Conservation (phyloP, 164 flowering plant species). For the Chimonanthus salicifolius region DNA sequence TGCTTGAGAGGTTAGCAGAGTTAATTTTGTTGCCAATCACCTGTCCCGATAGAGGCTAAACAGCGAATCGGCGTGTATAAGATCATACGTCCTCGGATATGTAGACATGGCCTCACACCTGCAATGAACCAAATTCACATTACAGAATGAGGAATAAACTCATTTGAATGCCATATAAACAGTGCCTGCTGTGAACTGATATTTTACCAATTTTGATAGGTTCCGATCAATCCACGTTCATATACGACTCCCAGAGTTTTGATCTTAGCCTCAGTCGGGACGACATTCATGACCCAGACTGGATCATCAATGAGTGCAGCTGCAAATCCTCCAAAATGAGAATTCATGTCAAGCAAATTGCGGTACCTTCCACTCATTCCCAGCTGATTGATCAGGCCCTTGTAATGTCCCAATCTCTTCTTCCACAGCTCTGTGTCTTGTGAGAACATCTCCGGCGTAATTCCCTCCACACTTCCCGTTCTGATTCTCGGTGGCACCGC, state of each 20-base stretch:
- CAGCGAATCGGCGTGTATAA: slow-evolving; percentile 57
- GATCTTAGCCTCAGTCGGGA: slow-evolving; percentile 53
- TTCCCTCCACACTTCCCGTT: slow-evolving; percentile 52
- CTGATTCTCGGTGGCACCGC: slow-evolving; percentile 73
- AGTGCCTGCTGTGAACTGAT: not conserved
- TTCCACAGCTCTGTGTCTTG: slow-evolving; percentile 63
- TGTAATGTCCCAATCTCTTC: slow-evolving; percentile 60
- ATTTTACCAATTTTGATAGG: slow-evolving; percentile 77
- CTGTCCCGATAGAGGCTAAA: slow-evolving; percentile 63
- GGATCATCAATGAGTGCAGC: slow-evolving; percentile 73
- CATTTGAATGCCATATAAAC: not conserved
- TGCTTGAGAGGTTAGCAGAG: not conserved
- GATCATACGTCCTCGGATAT: slow-evolving; percentile 76
- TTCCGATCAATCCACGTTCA: slow-evolving; percentile 83
- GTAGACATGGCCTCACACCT: slow-evolving; percentile 98
- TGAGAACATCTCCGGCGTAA: slow-evolving; percentile 43
- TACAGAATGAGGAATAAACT: not conserved
- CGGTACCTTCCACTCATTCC: slow-evolving; percentile 69
- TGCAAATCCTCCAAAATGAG: slow-evolving; percentile 92
- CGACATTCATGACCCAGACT: slow-evolving; percentile 88
- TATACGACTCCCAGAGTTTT: slow-evolving; percentile 69
- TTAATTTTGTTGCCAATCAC: slow-evolving; percentile 20
- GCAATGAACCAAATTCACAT: not conserved
- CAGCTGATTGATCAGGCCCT: slow-evolving; percentile 46
- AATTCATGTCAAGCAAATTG: slow-evolving; percentile 85